These are phyloP conservation scores for Inga laurina DNA, from an alignment of 306 rosid species.

Conservation along the genomic window DNA sequence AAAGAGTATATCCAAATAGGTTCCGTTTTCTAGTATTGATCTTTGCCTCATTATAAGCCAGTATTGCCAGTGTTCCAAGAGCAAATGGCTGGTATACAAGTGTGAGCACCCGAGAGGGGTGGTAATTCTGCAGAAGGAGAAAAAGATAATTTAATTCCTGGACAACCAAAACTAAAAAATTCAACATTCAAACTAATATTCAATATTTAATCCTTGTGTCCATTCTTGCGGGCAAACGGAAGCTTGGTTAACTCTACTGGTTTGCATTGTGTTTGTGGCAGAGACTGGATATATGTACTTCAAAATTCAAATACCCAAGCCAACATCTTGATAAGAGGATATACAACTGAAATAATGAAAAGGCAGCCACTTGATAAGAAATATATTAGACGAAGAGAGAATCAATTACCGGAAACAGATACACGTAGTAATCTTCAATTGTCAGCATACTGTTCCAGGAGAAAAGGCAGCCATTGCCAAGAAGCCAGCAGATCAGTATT, in stretches of 20 bases:
- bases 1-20: constrained; percentile 66
- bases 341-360: not conserved
- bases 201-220: not conserved
- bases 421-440: constrained; percentile 65
- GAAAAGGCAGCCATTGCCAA: constrained; percentile 87
- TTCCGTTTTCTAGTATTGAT: constrained; percentile 67
- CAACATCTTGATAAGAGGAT: not conserved
- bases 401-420: constrained; percentile 75
- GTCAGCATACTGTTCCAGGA: constrained; percentile 97
- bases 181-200: not conserved
- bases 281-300: not conserved
- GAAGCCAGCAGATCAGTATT: constrained; percentile 72
- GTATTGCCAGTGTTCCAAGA: constrained; percentile 55
- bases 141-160: not conserved
- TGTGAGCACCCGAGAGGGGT: constrained; percentile 79
- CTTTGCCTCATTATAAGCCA: constrained; percentile 68
- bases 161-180: not conserved
- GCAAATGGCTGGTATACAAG: constrained; percentile 90
- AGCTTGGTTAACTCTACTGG: not conserved
- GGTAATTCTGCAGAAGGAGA: constrained; percentile 64
- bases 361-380: not conserved
- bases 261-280: not conserved
- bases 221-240: not conserved
- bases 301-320: not conserved
- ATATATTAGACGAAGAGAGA: not conserved